A percentile compares a stretch with the other conserved stretches of the same genome.
Conservation (phyloP, 2,329 filamentous ascomycete genomes). For the Aureobasidium sp. region DNA sequence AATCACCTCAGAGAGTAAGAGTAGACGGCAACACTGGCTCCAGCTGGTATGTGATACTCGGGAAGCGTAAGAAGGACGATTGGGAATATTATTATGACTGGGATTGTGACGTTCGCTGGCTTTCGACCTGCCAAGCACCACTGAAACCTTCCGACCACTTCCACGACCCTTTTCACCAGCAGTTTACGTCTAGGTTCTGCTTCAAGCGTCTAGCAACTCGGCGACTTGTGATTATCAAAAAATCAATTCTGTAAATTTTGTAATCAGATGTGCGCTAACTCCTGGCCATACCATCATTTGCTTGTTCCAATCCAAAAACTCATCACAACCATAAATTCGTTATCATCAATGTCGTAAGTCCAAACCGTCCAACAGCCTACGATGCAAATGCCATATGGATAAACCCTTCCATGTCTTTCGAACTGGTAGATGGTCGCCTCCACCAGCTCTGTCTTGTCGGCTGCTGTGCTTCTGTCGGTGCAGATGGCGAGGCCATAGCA, state of each 20-base stretch:
- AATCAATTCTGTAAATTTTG: background rate
- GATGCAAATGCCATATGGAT: constrained; percentile 8
- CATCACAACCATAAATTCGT: background rate
- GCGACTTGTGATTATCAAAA: background rate
- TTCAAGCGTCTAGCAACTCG: background rate
- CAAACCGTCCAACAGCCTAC: background rate
- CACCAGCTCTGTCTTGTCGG: background rate
- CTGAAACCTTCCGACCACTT: background rate
- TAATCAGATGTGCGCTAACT: background rate
- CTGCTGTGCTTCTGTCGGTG: background rate
- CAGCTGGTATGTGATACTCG: constrained; percentile 14
- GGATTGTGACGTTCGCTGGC: background rate
- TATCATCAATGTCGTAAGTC: background rate
- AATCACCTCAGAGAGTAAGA: constrained; percentile 12
- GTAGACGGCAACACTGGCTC: constrained; percentile 14
- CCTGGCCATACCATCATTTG: background rate
- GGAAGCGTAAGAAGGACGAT: background rate
- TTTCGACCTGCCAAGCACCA: background rate
- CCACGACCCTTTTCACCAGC: background rate
- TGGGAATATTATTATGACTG: background rate
- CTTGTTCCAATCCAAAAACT: background rate
- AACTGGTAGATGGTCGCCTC: background rate
- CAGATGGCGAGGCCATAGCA: background rate
- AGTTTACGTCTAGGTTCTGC: background rate
- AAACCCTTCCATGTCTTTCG: background rate